Conservation (phyloP, 208 protist species). For the Trypanosoma vivax region DNA sequence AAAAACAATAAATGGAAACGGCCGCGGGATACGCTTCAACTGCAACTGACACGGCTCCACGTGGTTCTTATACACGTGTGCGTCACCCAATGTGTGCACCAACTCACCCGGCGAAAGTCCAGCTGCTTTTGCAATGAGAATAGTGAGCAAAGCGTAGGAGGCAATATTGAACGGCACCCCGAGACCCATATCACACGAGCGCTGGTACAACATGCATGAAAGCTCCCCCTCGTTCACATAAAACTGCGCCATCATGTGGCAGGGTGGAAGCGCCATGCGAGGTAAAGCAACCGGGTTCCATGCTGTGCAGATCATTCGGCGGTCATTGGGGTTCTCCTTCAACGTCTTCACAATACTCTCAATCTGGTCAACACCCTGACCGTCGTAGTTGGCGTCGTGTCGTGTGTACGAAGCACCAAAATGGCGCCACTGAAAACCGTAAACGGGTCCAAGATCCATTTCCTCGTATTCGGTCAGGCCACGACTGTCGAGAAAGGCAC, state of each 20-base stretch:
- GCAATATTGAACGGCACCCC: slow-evolving; percentile 99
- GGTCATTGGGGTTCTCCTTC: slow-evolving; percentile 91
- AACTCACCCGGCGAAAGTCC: slow-evolving; percentile 95
- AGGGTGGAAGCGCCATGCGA: slow-evolving; percentile 97
- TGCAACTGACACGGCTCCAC: slow-evolving; percentile 94
- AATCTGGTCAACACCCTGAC: slow-evolving; percentile 96
- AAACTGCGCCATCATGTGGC: slow-evolving; percentile 97
- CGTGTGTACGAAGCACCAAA: slow-evolving; percentile 94
- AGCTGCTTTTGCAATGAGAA: slow-evolving; percentile 88
- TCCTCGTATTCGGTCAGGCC: slow-evolving; percentile 90
- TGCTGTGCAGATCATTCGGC: slow-evolving; percentile 95
- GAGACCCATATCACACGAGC: slow-evolving; percentile 96
- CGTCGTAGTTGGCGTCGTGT: slow-evolving; percentile 84
- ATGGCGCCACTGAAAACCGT: slow-evolving; percentile 99
- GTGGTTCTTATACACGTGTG: slow-evolving; percentile 98
- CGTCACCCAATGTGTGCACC: slow-evolving; percentile 96
- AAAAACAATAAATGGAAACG: slow-evolving; percentile 90
- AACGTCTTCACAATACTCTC: slow-evolving; percentile 87
- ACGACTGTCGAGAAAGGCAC: slow-evolving; percentile 93
- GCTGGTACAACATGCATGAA: slow-evolving; percentile 92
- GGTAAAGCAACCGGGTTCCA: slow-evolving; percentile 96
- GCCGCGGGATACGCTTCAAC: slow-evolving; percentile 80
- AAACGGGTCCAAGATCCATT: slow-evolving; percentile 97
- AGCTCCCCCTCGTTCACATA: slow-evolving; percentile 94
- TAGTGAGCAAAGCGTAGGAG: slow-evolving; percentile 95